These are phyloP conservation scores for Andrographis paniculata DNA, from an alignment of 305 asterid species.

Conservation along the genomic window DNA sequence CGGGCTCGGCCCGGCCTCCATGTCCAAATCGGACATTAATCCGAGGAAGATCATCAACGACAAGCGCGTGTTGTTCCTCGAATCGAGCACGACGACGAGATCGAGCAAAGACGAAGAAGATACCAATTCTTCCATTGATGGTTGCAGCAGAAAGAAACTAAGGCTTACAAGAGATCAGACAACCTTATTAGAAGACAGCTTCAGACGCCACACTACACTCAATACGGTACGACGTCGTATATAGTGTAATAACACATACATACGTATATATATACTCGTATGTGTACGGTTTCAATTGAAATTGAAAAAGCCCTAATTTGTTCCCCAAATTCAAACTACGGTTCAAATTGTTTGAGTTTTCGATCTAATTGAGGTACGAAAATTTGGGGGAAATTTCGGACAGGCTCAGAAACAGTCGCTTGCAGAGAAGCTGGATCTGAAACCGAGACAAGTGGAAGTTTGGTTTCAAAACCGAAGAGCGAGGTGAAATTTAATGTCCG, in stretches of 20 bases:
- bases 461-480: constrained; percentile 77
- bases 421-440: constrained; percentile 44
- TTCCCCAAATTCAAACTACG: too few species aligned
- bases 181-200: constrained; percentile 45
- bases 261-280: too few species aligned
- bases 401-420: constrained; percentile 45
- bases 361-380: too few species aligned
- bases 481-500: constrained; percentile 29
- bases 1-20: constrained; percentile 34
- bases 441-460: constrained; percentile 65
- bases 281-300: too few species aligned
- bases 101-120: constrained; percentile 12
- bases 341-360: too few species aligned
- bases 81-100: constrained; percentile 21
- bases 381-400: too few species aligned
- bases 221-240: constrained; percentile 26
- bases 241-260: too few species aligned
- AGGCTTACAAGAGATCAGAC: constrained; percentile 45
- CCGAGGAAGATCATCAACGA: constrained; percentile 5
- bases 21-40: constrained; percentile 20
- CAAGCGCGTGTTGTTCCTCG: constrained; percentile 25
- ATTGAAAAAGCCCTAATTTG: too few species aligned
- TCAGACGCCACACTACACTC: constrained; percentile 37
- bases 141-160: constrained; percentile 35
- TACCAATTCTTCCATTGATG: constrained; percentile 19